phyloP scores from a whole-genome alignment of 352 stramenopile species.

The Phytophthora aleatoria region DNA sequence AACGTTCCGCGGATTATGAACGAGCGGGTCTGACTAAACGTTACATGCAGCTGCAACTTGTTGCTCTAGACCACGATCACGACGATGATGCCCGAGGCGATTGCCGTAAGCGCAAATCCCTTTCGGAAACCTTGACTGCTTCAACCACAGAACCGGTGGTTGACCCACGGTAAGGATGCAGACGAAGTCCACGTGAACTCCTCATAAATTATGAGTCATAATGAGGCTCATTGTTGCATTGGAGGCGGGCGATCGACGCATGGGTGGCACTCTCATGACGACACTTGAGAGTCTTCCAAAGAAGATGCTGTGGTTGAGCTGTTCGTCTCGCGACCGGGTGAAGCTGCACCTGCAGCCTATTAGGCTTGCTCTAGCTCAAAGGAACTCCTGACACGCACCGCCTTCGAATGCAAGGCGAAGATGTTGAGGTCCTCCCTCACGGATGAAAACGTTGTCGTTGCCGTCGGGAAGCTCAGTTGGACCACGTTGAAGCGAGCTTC shows the following conservation, averaged over 20 bases:
- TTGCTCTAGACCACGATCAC: not conserved
- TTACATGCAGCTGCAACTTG: not conserved
- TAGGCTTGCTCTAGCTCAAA: no score
- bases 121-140: conserved; percentile 5
- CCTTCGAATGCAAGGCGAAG: not conserved
- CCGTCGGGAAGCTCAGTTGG: conserved; percentile 8
- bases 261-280: conserved; percentile 1
- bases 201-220: not conserved
- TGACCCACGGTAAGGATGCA: not conserved
- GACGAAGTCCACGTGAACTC: not conserved
- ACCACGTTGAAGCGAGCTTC: conserved; percentile 25
- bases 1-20: conserved; percentile 18
- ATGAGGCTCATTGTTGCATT: not conserved
- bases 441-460: not conserved
- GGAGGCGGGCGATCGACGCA: not conserved
- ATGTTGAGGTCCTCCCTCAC: conserved; percentile 2
- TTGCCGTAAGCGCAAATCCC: conserved; percentile 15
- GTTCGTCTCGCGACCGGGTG: not conserved
- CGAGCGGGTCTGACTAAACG: conserved; percentile 13
- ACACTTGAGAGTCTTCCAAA: not conserved
- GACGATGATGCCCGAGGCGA: conserved; percentile 7
- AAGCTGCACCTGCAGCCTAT: no score
- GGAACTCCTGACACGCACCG: no score
- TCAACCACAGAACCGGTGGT: conserved; percentile 10
- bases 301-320: not conserved